A percentile compares a stretch with the other conserved stretches of the same genome.
phyloP scores from a whole-genome alignment of 768 basidiomycete species.

The Tulasnella sp. region DNA sequence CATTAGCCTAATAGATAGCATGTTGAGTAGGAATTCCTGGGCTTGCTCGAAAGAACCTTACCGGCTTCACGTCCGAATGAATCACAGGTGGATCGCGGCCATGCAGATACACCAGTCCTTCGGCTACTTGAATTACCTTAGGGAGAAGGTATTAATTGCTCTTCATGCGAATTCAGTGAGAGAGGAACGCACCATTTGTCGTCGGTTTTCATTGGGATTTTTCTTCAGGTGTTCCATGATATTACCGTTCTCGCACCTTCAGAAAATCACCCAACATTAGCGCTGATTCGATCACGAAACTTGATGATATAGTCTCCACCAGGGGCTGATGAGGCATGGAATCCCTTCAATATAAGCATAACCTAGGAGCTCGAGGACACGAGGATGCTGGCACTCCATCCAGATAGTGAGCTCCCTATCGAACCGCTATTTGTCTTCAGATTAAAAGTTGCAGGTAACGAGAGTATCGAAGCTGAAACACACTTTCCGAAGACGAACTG shows the following conservation, averaged over 20 bases:
- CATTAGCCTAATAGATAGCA: background rate
- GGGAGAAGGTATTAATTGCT: background rate
- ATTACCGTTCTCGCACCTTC: constrained; percentile 2
- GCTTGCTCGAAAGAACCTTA: background rate
- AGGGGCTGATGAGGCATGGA: constrained; percentile 7
- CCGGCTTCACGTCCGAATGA: constrained; percentile 23
- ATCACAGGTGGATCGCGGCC: constrained; percentile 17
- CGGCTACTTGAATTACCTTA: constrained; percentile 16
- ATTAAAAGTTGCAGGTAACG: background rate
- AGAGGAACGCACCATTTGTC: background rate
- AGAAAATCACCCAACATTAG: background rate
- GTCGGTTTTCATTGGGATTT: background rate
- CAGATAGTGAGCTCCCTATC: constrained; percentile 3
- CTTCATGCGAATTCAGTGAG: background rate
- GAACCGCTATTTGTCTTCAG: background rate
- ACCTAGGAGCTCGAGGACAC: background rate
- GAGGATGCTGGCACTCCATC: background rate
- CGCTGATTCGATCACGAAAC: background rate
- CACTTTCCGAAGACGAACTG: background rate
- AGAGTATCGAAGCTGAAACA: background rate
- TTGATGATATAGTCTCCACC: background rate
- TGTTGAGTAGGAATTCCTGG: background rate
- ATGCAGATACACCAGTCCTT: constrained; percentile 23
- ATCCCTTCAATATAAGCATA: constrained; percentile 3
- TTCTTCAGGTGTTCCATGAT: background rate